Base-by-base conservation (phyloP, 2,329 filamentous ascomycete genomes). In the Ceratocystis variospora region DNA sequence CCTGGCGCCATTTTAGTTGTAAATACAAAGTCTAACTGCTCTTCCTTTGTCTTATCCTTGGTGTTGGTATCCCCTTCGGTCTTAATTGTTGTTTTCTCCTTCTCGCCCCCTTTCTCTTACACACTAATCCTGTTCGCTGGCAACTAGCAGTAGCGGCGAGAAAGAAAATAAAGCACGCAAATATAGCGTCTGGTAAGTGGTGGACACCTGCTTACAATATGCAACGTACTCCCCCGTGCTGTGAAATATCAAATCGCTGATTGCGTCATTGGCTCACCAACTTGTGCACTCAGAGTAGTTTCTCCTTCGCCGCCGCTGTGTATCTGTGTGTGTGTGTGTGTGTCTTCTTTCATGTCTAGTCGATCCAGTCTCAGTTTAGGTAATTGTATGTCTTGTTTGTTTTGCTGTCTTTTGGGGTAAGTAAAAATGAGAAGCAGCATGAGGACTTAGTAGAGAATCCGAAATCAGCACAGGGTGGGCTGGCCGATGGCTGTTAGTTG, bases 1-100 rank as follows among this genome's bases (percentile, higher is more conserved):
- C 28, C 55, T 59, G 55, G 55, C 55, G 55, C 55, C 55, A 59
- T 59, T 59, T 59, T 37, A 33, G 55, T 6, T n/a, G 55, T 22
- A 19, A n/a, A n/a, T 19, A n/a, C n/a, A 53, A 25, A 25, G 22
- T 5, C n/a, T 53, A 53, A n/a, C 48, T 8, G n/a, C 3, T 3
- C 48, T n/a, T 53, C 22, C 48, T n/a, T 53, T 22, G 48, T 19
- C 8, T 12, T 53, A 53, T 28, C 2, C 22, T 55, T 6, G 25
- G 19, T 31, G 12, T 19, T 55, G 50, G 25, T 31, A 15, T 55
- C 12, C 19, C 12, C 10, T 55, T 15, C 8, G 55, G 25, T 59
- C 25, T 37, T 25, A 33, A n/a, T 59, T 8, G 3, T 59, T 10
- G 10, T 57, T 59, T 59, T n/a, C 25, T 15, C 28, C 33, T 59